Evolutionary conservation across 106 monocot species (phyloP).

Genomic region (Amphibolis antarctica): DNA sequence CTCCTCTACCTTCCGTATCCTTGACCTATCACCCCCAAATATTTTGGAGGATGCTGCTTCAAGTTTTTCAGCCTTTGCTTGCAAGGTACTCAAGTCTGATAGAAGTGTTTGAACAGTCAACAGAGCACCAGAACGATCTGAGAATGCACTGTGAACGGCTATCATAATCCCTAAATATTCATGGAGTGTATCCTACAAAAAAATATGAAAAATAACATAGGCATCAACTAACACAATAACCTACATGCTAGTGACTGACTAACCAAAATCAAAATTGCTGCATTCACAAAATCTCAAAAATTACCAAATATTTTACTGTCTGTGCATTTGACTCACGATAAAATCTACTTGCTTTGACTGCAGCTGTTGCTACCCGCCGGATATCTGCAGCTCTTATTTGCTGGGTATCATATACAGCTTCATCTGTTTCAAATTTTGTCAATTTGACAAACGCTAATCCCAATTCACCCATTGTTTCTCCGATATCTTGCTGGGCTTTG

Average conservation of each 20-base stretch:
- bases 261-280: neutral
- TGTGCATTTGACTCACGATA: conserved; percentile 72
- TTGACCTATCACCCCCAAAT: conserved; percentile 21
- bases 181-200: conserved; percentile 11
- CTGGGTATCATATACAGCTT: conserved; percentile 47
- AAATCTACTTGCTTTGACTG: conserved; percentile 82
- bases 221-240: neutral
- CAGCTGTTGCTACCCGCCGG: conserved; percentile 64
- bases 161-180: conserved; percentile 17
- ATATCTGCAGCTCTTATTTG: conserved; percentile 50
- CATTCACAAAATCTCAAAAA: neutral
- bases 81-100: conserved; percentile 6
- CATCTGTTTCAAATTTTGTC: conserved; percentile 75
- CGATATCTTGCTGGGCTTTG: conserved; percentile 79
- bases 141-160: conserved; percentile 13
- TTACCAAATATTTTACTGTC: conserved; percentile 80
- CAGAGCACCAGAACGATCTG: conserved; percentile 13
- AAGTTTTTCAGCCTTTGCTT: conserved; percentile 15
- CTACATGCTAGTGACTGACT: neutral
- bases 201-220: neutral
- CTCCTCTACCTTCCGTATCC: conserved; percentile 11
- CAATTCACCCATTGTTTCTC: conserved; percentile 79
- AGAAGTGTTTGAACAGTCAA: conserved; percentile 20
- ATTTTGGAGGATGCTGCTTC: conserved; percentile 17
- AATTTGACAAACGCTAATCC: conserved; percentile 73